Conservation (phyloP, 257 asterid genomes). For the Capsicum rhomboideum region DNA sequence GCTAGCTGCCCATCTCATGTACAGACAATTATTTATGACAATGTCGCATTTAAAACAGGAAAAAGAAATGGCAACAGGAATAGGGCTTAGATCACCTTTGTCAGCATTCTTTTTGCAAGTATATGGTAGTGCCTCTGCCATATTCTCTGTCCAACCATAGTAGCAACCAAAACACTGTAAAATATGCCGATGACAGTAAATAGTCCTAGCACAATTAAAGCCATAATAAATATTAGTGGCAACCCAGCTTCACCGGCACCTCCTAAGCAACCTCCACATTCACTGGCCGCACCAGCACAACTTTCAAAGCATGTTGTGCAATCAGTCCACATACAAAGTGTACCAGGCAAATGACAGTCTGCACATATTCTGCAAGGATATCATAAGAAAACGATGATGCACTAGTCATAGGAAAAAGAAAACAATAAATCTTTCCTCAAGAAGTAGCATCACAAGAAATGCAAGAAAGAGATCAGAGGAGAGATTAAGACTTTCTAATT, state of each 20-base stretch:
- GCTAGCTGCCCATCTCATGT: not conserved
- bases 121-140: slow-evolving; percentile 99
- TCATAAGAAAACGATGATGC: not conserved
- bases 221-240: slow-evolving; percentile 65
- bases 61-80: not conserved
- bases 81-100: slow-evolving; percentile 51
- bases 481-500: not conserved
- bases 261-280: slow-evolving; percentile 93
- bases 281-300: slow-evolving; percentile 74
- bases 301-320: slow-evolving; percentile 93
- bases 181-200: slow-evolving; percentile 88
- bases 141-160: slow-evolving; percentile 95
- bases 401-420: not conserved
- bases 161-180: slow-evolving; percentile 83
- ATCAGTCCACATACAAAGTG: slow-evolving; percentile 98
- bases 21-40: not conserved
- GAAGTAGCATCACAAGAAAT: not conserved
- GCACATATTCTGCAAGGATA: slow-evolving; percentile 70
- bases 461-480: not conserved
- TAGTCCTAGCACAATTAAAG: slow-evolving; percentile 72
- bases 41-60: not conserved
- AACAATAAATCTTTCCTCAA: not conserved
- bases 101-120: slow-evolving; percentile 88
- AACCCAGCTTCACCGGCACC: slow-evolving; percentile 98
- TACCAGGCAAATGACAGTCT: slow-evolving; percentile 96